These are phyloP conservation scores for Gaertneriomyces semiglobifer DNA, from an alignment of 192 early-diverging fungal species.

Conservation along the genomic window DNA sequence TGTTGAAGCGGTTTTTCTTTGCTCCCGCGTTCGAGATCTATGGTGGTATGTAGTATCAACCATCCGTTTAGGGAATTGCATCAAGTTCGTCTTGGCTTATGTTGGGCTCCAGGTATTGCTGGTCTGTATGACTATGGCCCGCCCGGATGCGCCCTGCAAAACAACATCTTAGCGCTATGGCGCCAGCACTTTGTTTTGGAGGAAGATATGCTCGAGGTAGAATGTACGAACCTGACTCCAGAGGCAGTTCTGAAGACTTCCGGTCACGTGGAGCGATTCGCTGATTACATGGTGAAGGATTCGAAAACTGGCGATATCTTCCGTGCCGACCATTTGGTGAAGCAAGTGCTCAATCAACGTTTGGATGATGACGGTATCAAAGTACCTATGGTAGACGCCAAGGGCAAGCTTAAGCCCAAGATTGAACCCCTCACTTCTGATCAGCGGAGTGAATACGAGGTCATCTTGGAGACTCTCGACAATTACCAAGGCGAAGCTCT, in stretches of 20 bases:
- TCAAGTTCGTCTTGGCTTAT: background rate
- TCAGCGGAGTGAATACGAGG: constrained; percentile 69
- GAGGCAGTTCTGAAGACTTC: constrained; percentile 92
- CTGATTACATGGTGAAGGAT: constrained; percentile 98
- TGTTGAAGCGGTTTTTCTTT: constrained; percentile 93
- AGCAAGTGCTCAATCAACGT: constrained; percentile 85
- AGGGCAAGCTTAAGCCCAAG: constrained; percentile 41
- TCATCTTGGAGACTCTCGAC: constrained; percentile 88
- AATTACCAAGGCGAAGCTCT: constrained; percentile 89
- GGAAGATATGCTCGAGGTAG: constrained; percentile 99
- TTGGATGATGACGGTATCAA: constrained; percentile 68
- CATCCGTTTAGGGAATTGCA: background rate
- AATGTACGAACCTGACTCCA: constrained; percentile 97
- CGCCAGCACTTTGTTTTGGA: constrained; percentile 97
- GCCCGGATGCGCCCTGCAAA: constrained; percentile 86
- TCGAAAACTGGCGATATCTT: constrained; percentile 86
- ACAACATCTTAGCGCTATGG: constrained; percentile 92
- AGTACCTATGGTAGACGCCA: no score
- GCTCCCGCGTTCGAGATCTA: constrained; percentile 95
- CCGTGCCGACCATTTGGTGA: constrained; percentile 96
- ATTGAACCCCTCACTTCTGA: constrained; percentile 61
- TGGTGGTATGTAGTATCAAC: constrained; percentile 61
- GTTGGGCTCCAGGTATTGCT: constrained; percentile 64
- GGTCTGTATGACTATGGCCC: constrained; percentile 99
- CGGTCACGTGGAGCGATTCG: constrained; percentile 97